Percentiles rank a stretch among this genome's conserved stretches.
These are phyloP conservation scores for Fagopyrum esculentum DNA, from an alignment of 148 eudicot species.

Conservation along the genomic window DNA sequence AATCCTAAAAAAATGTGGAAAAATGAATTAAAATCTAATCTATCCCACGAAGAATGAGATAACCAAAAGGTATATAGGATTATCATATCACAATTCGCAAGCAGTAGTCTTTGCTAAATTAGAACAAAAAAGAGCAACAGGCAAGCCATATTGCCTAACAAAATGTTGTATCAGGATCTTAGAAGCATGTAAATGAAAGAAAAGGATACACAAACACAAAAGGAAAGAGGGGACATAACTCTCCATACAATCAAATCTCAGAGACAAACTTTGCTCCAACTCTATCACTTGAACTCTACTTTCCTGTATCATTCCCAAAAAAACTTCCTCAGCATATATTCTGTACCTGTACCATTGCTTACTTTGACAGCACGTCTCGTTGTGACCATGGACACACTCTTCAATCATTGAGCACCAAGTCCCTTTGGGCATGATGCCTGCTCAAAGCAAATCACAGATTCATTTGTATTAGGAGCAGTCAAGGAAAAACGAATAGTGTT, in stretches of 20 bases:
- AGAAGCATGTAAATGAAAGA: background rate
- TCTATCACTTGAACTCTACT: background rate
- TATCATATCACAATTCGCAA: background rate
- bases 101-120: background rate
- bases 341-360: background rate
- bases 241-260: background rate
- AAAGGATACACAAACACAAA: background rate
- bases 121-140: background rate
- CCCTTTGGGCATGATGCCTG: background rate
- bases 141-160: constrained; percentile 4
- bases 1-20: too few relatives aligned
- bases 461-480: background rate
- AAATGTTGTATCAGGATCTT: background rate
- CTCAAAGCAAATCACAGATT: background rate
- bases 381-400: background rate
- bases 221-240: background rate
- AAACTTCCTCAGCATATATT: background rate
- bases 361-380: background rate
- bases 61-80: background rate
- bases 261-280: background rate
- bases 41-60: too few relatives aligned
- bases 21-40: too few relatives aligned
- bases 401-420: background rate
- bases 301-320: background rate
- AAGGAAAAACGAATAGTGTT: background rate